Percentiles rank a stretch among this genome's conserved stretches.
Evolutionary conservation across 1,284 basidiomycete genomes (phyloP).

Genomic region (Cryptococcus deneoformans): DNA sequence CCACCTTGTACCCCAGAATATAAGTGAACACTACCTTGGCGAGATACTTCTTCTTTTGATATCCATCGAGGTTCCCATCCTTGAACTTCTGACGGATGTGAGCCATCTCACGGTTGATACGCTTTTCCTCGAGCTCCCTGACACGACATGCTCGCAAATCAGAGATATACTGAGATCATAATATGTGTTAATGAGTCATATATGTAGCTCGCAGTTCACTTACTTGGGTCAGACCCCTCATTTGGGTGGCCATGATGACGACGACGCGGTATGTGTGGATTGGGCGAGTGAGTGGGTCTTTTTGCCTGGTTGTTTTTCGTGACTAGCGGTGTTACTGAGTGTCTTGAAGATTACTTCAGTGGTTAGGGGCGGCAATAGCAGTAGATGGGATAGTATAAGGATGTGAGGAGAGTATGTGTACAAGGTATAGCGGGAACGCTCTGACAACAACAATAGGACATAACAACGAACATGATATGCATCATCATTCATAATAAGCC

Average conservation of each 20-base stretch:
- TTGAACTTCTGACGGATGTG: slow-evolving; percentile 99
- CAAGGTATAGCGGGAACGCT: too few relatives aligned
- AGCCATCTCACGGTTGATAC: slow-evolving; percentile 99
- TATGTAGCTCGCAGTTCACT: slow-evolving; percentile 14
- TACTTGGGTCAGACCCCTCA: slow-evolving; percentile 88
- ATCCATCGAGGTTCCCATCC: slow-evolving; percentile 95
- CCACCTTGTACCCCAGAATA: slow-evolving; percentile 97
- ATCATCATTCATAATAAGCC: background rate
- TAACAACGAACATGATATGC: too few relatives aligned
- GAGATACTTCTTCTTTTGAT: slow-evolving; percentile 96
- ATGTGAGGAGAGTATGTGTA: too few relatives aligned
- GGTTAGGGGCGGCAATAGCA: too few relatives aligned
- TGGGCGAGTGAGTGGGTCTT: too few relatives aligned
- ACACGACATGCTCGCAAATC: slow-evolving; percentile 82
- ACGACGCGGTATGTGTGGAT: too few relatives aligned
- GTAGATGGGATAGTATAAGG: too few relatives aligned
- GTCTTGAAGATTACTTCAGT: too few relatives aligned
- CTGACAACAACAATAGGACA: slow-evolving; percentile 2
- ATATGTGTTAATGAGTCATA: background rate
- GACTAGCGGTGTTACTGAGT: too few relatives aligned
- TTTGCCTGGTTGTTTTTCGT: too few relatives aligned
- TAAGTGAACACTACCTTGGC: slow-evolving; percentile 98
- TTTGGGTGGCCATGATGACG: slow-evolving; percentile 71
- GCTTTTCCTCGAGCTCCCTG: slow-evolving; percentile 68
- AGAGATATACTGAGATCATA: slow-evolving; percentile 80